Evolutionary conservation across 148 eudicot species (phyloP), one percentile per base, ranked within the genome.

Genomic region (Gaultheria prostrata): DNA sequence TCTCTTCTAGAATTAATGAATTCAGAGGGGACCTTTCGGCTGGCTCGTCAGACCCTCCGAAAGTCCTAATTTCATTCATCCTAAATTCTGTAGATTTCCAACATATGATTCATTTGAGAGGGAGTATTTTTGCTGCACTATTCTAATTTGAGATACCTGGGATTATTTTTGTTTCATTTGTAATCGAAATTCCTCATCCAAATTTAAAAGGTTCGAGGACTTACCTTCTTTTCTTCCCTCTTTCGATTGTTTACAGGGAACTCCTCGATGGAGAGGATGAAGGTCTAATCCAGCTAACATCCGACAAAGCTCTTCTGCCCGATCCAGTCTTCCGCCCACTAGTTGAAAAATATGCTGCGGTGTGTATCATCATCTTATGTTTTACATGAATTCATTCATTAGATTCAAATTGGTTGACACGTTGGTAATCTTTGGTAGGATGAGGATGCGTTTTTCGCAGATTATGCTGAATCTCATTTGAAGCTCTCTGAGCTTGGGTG

Each of bases 391-490:
- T 26, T 65, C 4, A 4, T 65, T 65, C 8, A 1, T 15, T 1
- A 28, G 18, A 30, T 67, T 13, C 35, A 67, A 28, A 28, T 67
- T 3, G 1, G 0, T 33, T 28, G 13, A 24, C 72, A 0, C 0
- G 59, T 14, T 46, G 33, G 9, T 26, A 11, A 1, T 30, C 12
- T 63, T 24, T 2, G 12, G 6, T 61, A 93, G 97, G 95, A 91
- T 53, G 97, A 94, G 90, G 97, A 94, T 84, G 93, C 91, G n/a
- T 94, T 92, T 88, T 92, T 94, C 75, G 90, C 89, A 3, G 97
- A 94, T 78, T 94, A 92, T 85, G 92, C 94, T 21, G 94, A 89
- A 81, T 91, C 95, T 49, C 97, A 92, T 84, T 75, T 93, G 83
- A 91, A 88, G 89, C 92, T 94, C 69, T 94, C 95, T 0, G 97